Conservation (phyloP, 805 yeast genomes). For the Myxozyma nipponensis region DNA sequence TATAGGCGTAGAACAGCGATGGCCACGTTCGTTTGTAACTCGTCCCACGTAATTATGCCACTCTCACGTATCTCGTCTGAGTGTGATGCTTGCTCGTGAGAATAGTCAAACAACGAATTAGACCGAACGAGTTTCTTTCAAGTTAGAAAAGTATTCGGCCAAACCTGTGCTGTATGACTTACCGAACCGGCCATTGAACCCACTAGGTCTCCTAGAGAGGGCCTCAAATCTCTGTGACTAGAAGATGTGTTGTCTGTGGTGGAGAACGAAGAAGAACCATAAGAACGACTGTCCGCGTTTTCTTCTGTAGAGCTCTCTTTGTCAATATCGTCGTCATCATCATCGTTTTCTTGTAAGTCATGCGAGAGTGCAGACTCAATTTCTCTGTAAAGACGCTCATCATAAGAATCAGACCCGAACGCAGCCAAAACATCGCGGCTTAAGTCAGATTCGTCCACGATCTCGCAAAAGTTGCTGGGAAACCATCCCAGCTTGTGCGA, state of each 20-base stretch:
- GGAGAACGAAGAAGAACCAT: not conserved
- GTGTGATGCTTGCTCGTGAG: too few relatives aligned
- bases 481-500: slow-evolving; percentile 43
- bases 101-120: too few relatives aligned
- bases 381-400: too few relatives aligned
- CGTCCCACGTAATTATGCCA: not conserved
- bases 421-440: too few relatives aligned
- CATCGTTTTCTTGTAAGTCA: slow-evolving; percentile 3
- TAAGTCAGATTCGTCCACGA: too few relatives aligned
- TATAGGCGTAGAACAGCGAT: slow-evolving; percentile 4
- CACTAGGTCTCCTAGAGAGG: not conserved
- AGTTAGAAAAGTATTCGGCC: too few relatives aligned
- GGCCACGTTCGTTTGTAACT: not conserved
- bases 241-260: not conserved
- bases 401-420: not conserved
- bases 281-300: slow-evolving; percentile 5
- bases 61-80: too few relatives aligned
- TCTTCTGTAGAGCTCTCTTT: not conserved
- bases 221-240: not conserved
- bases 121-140: too few relatives aligned
- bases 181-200: not conserved
- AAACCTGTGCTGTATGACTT: too few relatives aligned
- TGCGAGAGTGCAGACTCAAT: too few relatives aligned
- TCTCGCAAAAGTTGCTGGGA: slow-evolving; percentile 47
- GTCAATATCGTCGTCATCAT: not conserved